These are phyloP conservation scores for Ganoderma lingzhi DNA, from an alignment of 1,284 basidiomycete species.

Conservation along the genomic window DNA sequence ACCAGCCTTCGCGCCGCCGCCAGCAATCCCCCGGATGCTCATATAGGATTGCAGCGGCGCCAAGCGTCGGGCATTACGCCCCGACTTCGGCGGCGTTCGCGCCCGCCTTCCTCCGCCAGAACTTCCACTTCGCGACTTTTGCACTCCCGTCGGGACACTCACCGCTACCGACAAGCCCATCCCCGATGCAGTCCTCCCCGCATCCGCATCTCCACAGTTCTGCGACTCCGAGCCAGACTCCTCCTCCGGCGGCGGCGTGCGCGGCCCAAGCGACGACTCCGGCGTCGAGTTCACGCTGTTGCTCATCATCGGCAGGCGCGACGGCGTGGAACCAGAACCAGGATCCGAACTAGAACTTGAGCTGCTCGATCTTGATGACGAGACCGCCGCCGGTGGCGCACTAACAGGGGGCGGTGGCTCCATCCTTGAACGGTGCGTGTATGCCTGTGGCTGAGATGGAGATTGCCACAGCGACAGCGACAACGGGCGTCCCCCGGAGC, in stretches of 20 bases:
- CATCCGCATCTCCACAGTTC: neutral
- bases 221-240: neutral
- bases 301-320: slow-evolving; percentile 4
- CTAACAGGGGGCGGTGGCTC: neutral
- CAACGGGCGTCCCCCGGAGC: neutral
- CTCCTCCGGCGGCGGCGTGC: slow-evolving; percentile 36
- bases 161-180: neutral
- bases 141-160: neutral
- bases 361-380: neutral
- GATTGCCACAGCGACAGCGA: slow-evolving; percentile 3
- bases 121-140: slow-evolving; percentile 35
- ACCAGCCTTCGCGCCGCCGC: neutral
- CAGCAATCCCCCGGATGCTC: neutral
- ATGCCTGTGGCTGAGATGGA: neutral
- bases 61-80: neutral
- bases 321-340: slow-evolving; percentile 2
- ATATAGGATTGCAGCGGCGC: neutral
- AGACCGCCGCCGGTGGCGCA: slow-evolving; percentile 5
- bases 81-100: neutral
- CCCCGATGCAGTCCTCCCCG: too few species aligned
- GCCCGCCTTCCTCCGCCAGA: slow-evolving; percentile 31
- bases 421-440: neutral
- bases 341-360: neutral
- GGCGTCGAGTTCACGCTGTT: neutral
- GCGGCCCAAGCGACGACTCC: slow-evolving; percentile 22